Conservation (phyloP, 371 early-diverging fungal species). For the Mucor racemosus region DNA sequence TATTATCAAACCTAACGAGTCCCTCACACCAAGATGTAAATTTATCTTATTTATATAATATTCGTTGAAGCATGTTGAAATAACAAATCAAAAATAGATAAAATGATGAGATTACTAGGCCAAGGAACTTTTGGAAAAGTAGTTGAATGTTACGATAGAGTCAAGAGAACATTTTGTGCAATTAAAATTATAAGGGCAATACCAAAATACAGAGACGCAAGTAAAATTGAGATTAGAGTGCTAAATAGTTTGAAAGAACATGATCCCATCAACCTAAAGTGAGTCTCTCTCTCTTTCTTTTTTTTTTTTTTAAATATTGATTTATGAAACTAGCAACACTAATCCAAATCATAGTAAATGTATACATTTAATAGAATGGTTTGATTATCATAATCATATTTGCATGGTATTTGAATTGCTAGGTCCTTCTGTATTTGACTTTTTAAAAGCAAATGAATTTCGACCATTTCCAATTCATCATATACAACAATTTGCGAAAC, state of each 20-base stretch:
- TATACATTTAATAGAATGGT: slow-evolving; percentile 80
- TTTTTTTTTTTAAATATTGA: too few relatives aligned
- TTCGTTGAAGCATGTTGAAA: too few relatives aligned
- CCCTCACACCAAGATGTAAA: slow-evolving; percentile 78
- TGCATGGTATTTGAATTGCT: slow-evolving; percentile 97
- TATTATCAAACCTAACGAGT: slow-evolving; percentile 74
- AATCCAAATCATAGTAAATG: slow-evolving; percentile 50
- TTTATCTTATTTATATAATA: too few relatives aligned
- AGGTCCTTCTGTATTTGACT: slow-evolving; percentile 90
- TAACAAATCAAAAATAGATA: slow-evolving; percentile 60
- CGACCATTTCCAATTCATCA: slow-evolving; percentile 85
- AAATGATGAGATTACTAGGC: slow-evolving; percentile 83
- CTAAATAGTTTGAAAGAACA: slow-evolving; percentile 74
- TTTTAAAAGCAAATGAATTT: slow-evolving; percentile 88
- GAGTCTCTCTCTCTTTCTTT: slow-evolving; percentile 27
- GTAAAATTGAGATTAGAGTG: slow-evolving; percentile 88
- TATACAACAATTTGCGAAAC: slow-evolving; percentile 82
- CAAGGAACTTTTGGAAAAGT: slow-evolving; percentile 99
- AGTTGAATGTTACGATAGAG: slow-evolving; percentile 83
- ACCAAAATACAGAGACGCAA: slow-evolving; percentile 94
- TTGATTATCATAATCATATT: slow-evolving; percentile 89
- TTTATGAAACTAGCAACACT: too few relatives aligned
- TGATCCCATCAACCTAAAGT: slow-evolving; percentile 76
- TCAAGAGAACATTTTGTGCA: slow-evolving; percentile 57
- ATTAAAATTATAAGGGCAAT: slow-evolving; percentile 94